These are phyloP conservation scores for Phytophthora europaea DNA, from an alignment of 352 stramenopile species.

Conservation along the genomic window DNA sequence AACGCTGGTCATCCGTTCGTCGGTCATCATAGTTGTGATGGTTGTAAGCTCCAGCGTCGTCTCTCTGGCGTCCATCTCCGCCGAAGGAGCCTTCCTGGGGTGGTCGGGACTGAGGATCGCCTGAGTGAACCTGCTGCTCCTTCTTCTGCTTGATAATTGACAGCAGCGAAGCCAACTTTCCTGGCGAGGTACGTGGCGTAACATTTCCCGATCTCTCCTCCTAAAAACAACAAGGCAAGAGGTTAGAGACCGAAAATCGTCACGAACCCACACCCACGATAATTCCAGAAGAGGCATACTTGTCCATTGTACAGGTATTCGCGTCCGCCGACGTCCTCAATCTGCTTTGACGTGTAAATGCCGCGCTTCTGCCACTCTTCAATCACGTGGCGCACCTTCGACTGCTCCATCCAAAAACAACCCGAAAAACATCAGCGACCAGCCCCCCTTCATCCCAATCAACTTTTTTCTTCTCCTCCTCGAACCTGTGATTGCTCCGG, in stretches of 20 bases:
- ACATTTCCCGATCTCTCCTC: constrained; percentile 43
- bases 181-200: constrained; percentile 51
- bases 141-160: constrained; percentile 91
- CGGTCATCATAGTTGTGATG: constrained; percentile 35
- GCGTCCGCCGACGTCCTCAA: constrained; percentile 70
- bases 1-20: constrained; percentile 23
- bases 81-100: constrained; percentile 20
- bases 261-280: background rate
- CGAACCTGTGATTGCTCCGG: constrained; percentile 67
- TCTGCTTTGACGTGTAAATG: constrained; percentile 70
- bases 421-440: constrained; percentile 12
- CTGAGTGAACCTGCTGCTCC: constrained; percentile 45
- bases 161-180: constrained; percentile 79
- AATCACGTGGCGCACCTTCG: constrained; percentile 75
- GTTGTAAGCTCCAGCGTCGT: constrained; percentile 23
- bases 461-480: background rate
- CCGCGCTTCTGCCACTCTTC: constrained; percentile 83
- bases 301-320: constrained; percentile 38
- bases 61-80: constrained; percentile 23
- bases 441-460: constrained; percentile 2
- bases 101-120: constrained; percentile 20
- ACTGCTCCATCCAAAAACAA: constrained; percentile 26
- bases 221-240: constrained; percentile 11
- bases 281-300: constrained; percentile 22
- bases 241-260: constrained; percentile 2